Evolutionary conservation across 768 basidiomycete species (phyloP).

Genomic region (Bullera alba): DNA sequence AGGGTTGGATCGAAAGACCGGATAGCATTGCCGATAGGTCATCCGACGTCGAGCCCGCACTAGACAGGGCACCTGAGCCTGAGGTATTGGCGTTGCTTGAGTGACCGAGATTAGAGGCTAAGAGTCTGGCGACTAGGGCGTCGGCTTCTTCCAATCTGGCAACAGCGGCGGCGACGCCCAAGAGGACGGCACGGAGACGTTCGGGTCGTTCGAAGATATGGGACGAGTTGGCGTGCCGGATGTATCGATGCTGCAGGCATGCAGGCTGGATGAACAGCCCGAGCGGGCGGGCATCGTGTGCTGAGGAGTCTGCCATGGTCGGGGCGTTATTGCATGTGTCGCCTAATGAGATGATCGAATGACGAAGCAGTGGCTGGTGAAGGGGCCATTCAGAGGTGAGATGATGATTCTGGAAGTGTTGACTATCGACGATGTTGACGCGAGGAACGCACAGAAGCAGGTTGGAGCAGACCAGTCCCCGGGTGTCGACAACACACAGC

Average conservation of each 20-base stretch:
- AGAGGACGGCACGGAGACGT: conserved; percentile 71
- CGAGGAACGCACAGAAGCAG: no score
- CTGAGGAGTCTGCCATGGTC: no score
- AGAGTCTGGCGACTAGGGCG: background rate
- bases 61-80: background rate
- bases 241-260: conserved; percentile 52
- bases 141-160: conserved; percentile 58
- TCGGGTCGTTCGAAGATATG: conserved; percentile 85
- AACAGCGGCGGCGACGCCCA: conserved; percentile 73
- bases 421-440: no score
- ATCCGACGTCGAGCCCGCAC: conserved; percentile 15
- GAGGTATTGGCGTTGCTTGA: background rate
- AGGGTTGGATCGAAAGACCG: conserved; percentile 6
- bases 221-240: conserved; percentile 67
- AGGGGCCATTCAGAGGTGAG: no score
- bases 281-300: no score
- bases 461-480: no score
- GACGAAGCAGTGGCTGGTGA: no score
- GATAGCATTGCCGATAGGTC: conserved; percentile 29
- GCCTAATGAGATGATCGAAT: no score
- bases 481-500: no score
- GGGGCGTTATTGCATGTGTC: no score
- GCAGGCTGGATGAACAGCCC: conserved; percentile 46
- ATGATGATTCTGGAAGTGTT: no score
- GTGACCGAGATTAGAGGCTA: background rate